Conservation (phyloP, 805 yeast species). For the Nakazawaea populi region DNA sequence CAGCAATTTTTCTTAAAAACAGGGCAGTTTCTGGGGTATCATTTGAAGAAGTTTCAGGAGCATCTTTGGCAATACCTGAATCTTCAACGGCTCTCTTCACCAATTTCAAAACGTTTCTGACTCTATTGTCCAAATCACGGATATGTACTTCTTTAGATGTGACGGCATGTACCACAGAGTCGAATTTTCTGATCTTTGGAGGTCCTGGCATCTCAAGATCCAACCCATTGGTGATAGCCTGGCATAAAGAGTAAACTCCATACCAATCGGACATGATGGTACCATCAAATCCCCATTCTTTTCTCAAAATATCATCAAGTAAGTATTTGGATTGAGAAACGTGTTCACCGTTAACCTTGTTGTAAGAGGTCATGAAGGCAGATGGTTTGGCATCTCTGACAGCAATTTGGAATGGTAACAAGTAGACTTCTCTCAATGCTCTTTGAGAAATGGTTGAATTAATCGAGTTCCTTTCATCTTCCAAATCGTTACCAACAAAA, state of each 20-base stretch:
- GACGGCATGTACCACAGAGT: constrained; percentile 36
- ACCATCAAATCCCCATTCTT: constrained; percentile 56
- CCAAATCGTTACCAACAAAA: constrained; percentile 58
- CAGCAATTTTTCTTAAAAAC: constrained; percentile 37
- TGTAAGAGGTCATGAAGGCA: constrained; percentile 58
- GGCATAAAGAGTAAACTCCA: constrained; percentile 45
- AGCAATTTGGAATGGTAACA: constrained; percentile 60
- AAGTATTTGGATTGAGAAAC: constrained; percentile 40
- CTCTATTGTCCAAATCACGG: constrained; percentile 42
- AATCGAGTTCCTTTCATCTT: constrained; percentile 44
- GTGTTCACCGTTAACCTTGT: constrained; percentile 57
- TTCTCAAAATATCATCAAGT: constrained; percentile 39
- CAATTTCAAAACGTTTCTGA: constrained; percentile 38
- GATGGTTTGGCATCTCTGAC: constrained; percentile 45
- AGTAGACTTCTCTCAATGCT: constrained; percentile 60
- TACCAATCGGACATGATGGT: constrained; percentile 59
- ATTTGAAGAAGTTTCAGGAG: constrained; percentile 30
- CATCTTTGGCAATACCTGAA: constrained; percentile 36
- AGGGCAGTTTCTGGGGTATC: constrained; percentile 42
- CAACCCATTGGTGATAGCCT: constrained; percentile 47
- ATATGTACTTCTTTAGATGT: constrained; percentile 32
- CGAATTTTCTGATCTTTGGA: constrained; percentile 36
- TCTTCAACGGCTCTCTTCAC: constrained; percentile 34
- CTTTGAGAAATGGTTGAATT: constrained; percentile 49
- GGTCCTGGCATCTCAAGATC: constrained; percentile 70